Evolutionary conservation across 352 stramenopile genomes (phyloP), one percentile per base, ranked within the genome.

Genomic region (Blastocystis sp.): DNA sequence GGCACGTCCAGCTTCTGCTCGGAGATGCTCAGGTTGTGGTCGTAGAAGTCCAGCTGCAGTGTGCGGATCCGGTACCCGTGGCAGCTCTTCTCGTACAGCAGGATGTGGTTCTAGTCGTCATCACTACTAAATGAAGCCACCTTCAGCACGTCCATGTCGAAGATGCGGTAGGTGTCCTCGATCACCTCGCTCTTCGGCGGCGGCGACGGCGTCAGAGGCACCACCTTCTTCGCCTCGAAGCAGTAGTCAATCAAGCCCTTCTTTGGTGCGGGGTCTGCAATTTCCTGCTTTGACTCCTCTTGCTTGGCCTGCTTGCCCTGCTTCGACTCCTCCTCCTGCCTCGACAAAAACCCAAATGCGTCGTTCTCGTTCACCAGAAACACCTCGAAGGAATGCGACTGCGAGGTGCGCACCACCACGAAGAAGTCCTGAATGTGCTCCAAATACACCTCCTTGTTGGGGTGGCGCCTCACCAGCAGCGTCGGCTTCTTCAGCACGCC

Each of bases 371-470:
- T 62, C 4, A 84, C 52, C n/a, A 84, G 48, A 84, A 70, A 84
- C 54, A 84, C 74, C 48, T 84, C 54, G 28, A 84, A 84, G 4
- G 74, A 48, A n/a, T 84, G 48, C 21, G 34, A 38, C 10, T 24
- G 52, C 7, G 74, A 66, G 34, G 40, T 84, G 1, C 74, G 59
- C 6, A 84, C 74, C 19, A 84, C 54, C 0, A 84, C 57, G 24
- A 84, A 84, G 38, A 68, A 84, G 38, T 84, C 17, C 34, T 84
- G 74, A 69, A 84, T 84, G 45, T 84, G 74, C 42, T 84, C 74
- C n/a, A 84, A 7, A 52, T 84, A 84, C 11, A 54, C 65, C 61
- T 84, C 74, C 60, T 84, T 54, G 14, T 84, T 34, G 0, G 9
- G 3, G 0, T 24, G 74, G 19, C 74, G 74, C 34, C 66, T n/a